phyloP scores from a whole-genome alignment of 208 protist genomes.

The Crithidia thermophila region DNA sequence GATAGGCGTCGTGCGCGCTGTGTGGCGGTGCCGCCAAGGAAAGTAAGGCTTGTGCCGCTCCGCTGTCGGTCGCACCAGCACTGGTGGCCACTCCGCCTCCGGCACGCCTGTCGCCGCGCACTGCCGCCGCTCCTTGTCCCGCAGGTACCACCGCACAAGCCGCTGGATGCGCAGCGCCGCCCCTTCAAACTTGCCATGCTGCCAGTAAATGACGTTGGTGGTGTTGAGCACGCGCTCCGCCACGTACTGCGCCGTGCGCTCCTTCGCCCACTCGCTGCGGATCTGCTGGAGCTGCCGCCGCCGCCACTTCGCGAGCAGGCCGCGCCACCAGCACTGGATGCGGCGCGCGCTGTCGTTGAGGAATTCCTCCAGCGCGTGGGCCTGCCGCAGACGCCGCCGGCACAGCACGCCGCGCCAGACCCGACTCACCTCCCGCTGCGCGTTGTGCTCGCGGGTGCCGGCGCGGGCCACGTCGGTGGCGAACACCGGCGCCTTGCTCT shows the following conservation, averaged over 20 bases:
- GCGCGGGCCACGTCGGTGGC: conserved; percentile 58
- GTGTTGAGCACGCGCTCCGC: conserved; percentile 42
- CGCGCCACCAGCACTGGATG: conserved; percentile 89
- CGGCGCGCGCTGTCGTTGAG: conserved; percentile 53
- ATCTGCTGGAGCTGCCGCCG: conserved; percentile 38
- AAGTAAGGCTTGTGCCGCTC: conserved; percentile 58
- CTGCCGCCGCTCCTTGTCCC: conserved; percentile 26
- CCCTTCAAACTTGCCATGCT: conserved; percentile 62
- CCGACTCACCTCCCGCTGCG: conserved; percentile 65
- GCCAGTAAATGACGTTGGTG: conserved; percentile 76
- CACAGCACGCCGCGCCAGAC: conserved; percentile 83
- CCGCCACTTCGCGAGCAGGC: conserved; percentile 38
- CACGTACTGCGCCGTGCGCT: conserved; percentile 49
- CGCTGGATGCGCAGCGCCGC: conserved; percentile 76
- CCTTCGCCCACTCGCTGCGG: conserved; percentile 50
- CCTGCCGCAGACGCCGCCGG: conserved; percentile 60
- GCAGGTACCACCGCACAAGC: conserved; percentile 63
- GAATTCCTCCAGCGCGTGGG: conserved; percentile 39
- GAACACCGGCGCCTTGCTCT: conserved; percentile 42
- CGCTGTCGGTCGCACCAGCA: conserved; percentile 35
- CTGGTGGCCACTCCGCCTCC: conserved; percentile 34
- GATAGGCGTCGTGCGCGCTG: not conserved
- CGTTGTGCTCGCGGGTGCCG: conserved; percentile 62
- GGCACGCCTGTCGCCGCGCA: conserved; percentile 22
- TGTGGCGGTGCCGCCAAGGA: conserved; percentile 50